These are phyloP conservation scores for Chenopodium album DNA, from an alignment of 148 eudicot species.

Conservation along the genomic window DNA sequence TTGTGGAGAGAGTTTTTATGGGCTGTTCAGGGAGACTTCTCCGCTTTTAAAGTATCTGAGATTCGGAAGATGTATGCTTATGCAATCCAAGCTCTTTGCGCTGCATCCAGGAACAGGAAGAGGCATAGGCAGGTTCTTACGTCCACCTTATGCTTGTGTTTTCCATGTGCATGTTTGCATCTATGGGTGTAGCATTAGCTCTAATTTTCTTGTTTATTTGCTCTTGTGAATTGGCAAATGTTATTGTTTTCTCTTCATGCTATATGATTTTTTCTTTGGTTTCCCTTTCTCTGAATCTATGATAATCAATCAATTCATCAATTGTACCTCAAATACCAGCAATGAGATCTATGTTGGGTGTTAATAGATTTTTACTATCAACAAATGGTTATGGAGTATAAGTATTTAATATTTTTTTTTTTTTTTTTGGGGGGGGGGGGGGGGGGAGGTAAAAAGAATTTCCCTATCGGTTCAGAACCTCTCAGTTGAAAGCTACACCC, in stretches of 20 bases:
- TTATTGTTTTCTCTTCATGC: not conserved
- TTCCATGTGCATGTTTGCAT: slow-evolving; percentile 15
- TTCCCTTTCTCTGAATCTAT: not conserved
- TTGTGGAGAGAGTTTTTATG: slow-evolving; percentile 83
- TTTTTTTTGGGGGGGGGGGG: too few relatives aligned
- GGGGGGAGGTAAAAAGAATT: too few relatives aligned
- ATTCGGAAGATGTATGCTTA: slow-evolving; percentile 72
- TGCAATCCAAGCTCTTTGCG: slow-evolving; percentile 79
- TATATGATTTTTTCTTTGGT: not conserved
- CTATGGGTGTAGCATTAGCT: not conserved
- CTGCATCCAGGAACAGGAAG: slow-evolving; percentile 74
- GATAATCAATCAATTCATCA: not conserved
- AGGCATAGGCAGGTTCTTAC: slow-evolving; percentile 91
- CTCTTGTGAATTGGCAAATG: not conserved
- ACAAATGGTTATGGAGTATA: too few relatives aligned
- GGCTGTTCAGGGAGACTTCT: slow-evolving; percentile 76
- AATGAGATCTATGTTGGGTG: not conserved
- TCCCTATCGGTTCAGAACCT: too few relatives aligned
- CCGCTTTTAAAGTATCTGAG: slow-evolving; percentile 86
- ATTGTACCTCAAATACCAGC: not conserved
- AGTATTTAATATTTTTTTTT: too few relatives aligned
- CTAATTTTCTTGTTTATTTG: not conserved
- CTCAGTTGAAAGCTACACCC: too few relatives aligned
- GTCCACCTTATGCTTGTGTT: slow-evolving; percentile 16
- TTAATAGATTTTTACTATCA: too few relatives aligned